phyloP scores from a whole-genome alignment of 768 basidiomycete species.

The Tephrocybe rancida region DNA sequence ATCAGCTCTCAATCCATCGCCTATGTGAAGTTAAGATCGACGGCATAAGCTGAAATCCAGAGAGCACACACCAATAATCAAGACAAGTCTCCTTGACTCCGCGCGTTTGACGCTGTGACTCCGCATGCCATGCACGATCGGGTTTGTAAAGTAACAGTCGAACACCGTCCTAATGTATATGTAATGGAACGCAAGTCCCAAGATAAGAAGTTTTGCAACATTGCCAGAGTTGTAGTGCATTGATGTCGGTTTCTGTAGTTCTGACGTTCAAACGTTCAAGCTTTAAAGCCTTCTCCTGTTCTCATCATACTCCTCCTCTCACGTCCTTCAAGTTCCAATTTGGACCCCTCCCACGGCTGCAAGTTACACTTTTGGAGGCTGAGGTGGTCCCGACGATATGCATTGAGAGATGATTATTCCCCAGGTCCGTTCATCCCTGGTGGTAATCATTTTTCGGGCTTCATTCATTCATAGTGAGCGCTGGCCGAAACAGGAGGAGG shows the following conservation, averaged over 20 bases:
- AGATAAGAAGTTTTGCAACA: slow-evolving; percentile 49
- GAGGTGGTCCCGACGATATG: no score
- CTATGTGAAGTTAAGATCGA: slow-evolving; percentile 35
- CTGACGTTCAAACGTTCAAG: background rate
- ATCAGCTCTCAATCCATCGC: slow-evolving; percentile 85
- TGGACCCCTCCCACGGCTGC: no score
- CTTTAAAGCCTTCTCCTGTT: no score
- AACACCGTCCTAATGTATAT: slow-evolving; percentile 74
- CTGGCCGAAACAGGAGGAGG: no score
- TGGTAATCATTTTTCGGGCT: no score
- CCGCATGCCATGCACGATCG: slow-evolving; percentile 79
- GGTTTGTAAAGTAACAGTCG: slow-evolving; percentile 88
- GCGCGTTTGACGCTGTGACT: slow-evolving; percentile 46
- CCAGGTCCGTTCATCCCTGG: no score
- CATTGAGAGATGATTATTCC: no score
- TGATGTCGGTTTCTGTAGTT: background rate
- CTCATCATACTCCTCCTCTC: no score
- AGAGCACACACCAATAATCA: slow-evolving; percentile 67
- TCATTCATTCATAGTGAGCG: no score
- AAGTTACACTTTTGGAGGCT: no score
- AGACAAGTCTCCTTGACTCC: slow-evolving; percentile 72
- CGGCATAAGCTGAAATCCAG: background rate
- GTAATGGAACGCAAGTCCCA: slow-evolving; percentile 76
- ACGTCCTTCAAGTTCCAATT: no score
- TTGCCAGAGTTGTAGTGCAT: slow-evolving; percentile 39